Evolutionary conservation across 208 protist species (phyloP).

Genomic region (Trypanosoma scelopori): DNA sequence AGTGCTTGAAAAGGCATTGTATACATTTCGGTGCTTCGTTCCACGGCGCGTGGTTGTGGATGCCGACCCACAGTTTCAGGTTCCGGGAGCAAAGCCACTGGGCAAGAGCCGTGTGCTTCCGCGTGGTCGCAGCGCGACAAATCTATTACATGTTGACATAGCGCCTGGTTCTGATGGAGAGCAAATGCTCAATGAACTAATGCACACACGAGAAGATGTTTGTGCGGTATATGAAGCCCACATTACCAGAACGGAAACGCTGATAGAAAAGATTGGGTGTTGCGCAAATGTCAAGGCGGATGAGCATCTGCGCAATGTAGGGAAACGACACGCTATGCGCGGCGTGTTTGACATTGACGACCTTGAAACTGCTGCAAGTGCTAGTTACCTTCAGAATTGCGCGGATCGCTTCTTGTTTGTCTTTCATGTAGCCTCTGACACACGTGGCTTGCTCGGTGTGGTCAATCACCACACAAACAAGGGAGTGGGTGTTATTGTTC

Average conservation of each 20-base stretch:
- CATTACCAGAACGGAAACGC: slow-evolving; percentile 47
- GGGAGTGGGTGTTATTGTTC: slow-evolving; percentile 71
- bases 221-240: slow-evolving; percentile 75
- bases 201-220: slow-evolving; percentile 63
- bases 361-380: slow-evolving; percentile 40
- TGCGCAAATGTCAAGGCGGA: slow-evolving; percentile 51
- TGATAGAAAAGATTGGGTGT: slow-evolving; percentile 72
- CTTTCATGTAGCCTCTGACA: slow-evolving; percentile 69
- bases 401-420: slow-evolving; percentile 67
- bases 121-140: slow-evolving; percentile 34
- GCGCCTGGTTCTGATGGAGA: slow-evolving; percentile 63
- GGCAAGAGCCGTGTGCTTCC: slow-evolving; percentile 55
- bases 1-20: slow-evolving; percentile 55
- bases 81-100: slow-evolving; percentile 5
- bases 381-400: slow-evolving; percentile 53
- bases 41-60: slow-evolving; percentile 69
- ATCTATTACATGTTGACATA: slow-evolving; percentile 56
- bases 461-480: slow-evolving; percentile 55
- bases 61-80: slow-evolving; percentile 27
- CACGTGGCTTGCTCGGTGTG: slow-evolving; percentile 68
- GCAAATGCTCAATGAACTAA: slow-evolving; percentile 55
- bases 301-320: slow-evolving; percentile 52
- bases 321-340: slow-evolving; percentile 43
- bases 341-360: slow-evolving; percentile 75
- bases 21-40: slow-evolving; percentile 70